phyloP scores from a whole-genome alignment of 805 yeast species.

The Nakazawaea molendinolei region DNA sequence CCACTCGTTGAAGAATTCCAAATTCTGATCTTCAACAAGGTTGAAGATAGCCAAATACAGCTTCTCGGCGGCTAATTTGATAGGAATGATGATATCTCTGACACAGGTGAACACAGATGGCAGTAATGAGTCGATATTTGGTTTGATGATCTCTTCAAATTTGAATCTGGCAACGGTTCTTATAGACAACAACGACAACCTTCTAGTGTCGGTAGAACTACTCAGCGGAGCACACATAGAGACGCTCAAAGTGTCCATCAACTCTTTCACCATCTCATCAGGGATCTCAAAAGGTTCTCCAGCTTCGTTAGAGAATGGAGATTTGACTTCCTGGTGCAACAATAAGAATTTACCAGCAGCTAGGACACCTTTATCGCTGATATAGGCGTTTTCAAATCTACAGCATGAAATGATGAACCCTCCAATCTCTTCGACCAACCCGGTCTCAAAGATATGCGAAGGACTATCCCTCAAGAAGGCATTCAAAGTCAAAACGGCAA shows the following conservation, averaged over 20 bases:
- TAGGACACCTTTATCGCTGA: slow-evolving; percentile 68
- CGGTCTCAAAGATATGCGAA: slow-evolving; percentile 48
- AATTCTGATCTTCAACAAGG: slow-evolving; percentile 59
- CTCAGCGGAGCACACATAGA: slow-evolving; percentile 47
- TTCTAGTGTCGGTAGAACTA: slow-evolving; percentile 67
- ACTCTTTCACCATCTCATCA: slow-evolving; percentile 30
- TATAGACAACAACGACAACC: slow-evolving; percentile 68
- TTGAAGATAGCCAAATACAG: slow-evolving; percentile 70
- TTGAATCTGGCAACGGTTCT: slow-evolving; percentile 69
- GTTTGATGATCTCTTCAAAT: slow-evolving; percentile 40
- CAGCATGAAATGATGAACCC: slow-evolving; percentile 40
- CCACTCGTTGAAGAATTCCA: slow-evolving; percentile 59
- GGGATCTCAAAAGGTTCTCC: slow-evolving; percentile 33
- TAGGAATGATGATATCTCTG: slow-evolving; percentile 84
- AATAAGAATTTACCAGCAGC: slow-evolving; percentile 80
- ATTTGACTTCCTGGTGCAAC: slow-evolving; percentile 33
- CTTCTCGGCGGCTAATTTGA: slow-evolving; percentile 91
- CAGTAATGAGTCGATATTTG: slow-evolving; percentile 49
- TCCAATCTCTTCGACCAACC: slow-evolving; percentile 42
- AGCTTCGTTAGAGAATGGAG: slow-evolving; percentile 24
- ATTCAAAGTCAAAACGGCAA: slow-evolving; percentile 67
- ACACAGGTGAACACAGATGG: slow-evolving; percentile 78
- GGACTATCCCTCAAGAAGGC: slow-evolving; percentile 78
- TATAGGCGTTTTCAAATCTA: slow-evolving; percentile 36
- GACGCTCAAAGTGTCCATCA: slow-evolving; percentile 47